These are phyloP conservation scores for Iris pallida DNA, from an alignment of 116 monocot genomes.

Conservation along the genomic window DNA sequence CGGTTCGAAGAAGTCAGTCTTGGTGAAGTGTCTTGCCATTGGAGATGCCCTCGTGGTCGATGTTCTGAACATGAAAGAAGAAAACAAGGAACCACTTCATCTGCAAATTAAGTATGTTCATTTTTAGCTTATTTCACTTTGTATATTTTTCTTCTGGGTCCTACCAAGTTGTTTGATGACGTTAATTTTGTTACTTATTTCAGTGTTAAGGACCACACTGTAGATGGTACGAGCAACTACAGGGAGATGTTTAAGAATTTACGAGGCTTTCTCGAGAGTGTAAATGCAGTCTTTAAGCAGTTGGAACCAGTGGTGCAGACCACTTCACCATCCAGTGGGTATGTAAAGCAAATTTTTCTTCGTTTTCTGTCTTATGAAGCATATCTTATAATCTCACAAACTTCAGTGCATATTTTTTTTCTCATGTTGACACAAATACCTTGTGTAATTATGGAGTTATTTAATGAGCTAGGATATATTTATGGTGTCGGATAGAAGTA, in stretches of 20 bases:
- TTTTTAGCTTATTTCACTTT: not conserved
- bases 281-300: conserved; percentile 50
- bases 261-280: conserved; percentile 35
- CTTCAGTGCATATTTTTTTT: too few species aligned
- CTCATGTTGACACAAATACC: too few species aligned
- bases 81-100: conserved; percentile 53
- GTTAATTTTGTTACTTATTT: conserved; percentile 6
- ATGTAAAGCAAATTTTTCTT: not conserved
- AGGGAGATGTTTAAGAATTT: conserved; percentile 64
- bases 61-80: conserved; percentile 30
- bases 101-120: conserved; percentile 61
- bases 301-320: conserved; percentile 22
- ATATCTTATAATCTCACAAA: too few species aligned
- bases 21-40: conserved; percentile 61
- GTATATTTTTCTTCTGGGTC: not conserved
- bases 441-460: too few species aligned
- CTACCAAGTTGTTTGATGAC: not conserved
- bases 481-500: too few species aligned
- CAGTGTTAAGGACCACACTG: conserved; percentile 60
- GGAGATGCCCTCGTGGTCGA: conserved; percentile 60
- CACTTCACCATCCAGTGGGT: conserved; percentile 19
- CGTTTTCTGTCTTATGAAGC: not conserved
- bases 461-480: too few species aligned
- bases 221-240: conserved; percentile 38
- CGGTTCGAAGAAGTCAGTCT: conserved; percentile 33